phyloP scores from a whole-genome alignment of 805 yeast species.

The Yamadazyma olivae region DNA sequence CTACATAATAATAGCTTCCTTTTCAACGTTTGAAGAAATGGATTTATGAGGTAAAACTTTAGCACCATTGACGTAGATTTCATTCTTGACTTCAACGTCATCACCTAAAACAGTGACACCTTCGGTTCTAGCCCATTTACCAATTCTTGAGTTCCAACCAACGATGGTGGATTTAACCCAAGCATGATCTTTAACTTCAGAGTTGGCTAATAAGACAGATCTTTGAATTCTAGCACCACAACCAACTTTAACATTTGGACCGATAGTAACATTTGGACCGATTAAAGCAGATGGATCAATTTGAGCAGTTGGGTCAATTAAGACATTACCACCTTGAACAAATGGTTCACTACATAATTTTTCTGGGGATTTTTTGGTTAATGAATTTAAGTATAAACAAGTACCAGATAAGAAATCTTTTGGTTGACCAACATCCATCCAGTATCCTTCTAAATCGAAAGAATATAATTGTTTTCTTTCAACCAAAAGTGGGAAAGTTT shows the following conservation, averaged over 20 bases:
- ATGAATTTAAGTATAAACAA: slow-evolving; percentile 81
- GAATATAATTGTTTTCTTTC: slow-evolving; percentile 87
- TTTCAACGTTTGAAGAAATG: slow-evolving; percentile 93
- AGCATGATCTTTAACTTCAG: slow-evolving; percentile 93
- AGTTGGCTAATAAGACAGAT: slow-evolving; percentile 88
- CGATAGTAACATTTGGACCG: slow-evolving; percentile 97
- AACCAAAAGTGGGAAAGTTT: slow-evolving; percentile 96
- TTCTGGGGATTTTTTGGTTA: slow-evolving; percentile 76
- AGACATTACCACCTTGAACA: slow-evolving; percentile 79
- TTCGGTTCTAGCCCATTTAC: slow-evolving; percentile 98
- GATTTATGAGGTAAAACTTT: slow-evolving; percentile 98
- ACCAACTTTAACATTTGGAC: slow-evolving; percentile 93
- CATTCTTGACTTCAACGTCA: slow-evolving; percentile 97
- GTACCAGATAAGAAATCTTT: slow-evolving; percentile 98
- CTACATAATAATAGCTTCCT: slow-evolving; percentile 97
- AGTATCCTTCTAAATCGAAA: slow-evolving; percentile 97
- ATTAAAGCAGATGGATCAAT: slow-evolving; percentile 90
- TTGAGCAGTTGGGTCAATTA: slow-evolving; percentile 93
- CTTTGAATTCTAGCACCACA: slow-evolving; percentile 98
- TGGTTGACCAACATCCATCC: slow-evolving; percentile 99
- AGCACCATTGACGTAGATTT: slow-evolving; percentile 98
- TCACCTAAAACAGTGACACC: slow-evolving; percentile 98
- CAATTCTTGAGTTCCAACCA: slow-evolving; percentile 98
- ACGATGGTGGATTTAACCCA: slow-evolving; percentile 97
- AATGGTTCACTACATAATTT: slow-evolving; percentile 64